Base-by-base conservation (phyloP, 352 stramenopile species). In the Phytophthora boehmeriae region DNA sequence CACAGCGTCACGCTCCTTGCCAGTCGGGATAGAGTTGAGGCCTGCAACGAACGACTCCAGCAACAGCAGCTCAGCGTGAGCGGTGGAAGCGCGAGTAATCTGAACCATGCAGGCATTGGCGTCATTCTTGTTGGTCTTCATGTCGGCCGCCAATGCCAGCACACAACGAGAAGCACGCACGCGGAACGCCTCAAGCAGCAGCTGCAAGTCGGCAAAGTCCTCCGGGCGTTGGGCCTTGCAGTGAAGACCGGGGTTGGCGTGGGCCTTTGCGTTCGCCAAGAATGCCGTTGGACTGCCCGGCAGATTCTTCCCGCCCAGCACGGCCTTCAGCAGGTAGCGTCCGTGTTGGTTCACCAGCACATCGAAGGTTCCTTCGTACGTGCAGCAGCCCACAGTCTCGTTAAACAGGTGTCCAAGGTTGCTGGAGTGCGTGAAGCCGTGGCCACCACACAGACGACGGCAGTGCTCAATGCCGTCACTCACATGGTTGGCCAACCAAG, bases 101-200 rank as follows among this genome's bases (percentile, higher is more conserved):
- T 77, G 64, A 44, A 81, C 69, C 76, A 83, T 86, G 51, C 64
- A 80, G 34, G 71, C 69, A 49, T 81, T 81, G 16, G 50, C 49
- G 36, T 84, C 66, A 46, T 80, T 76, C 45, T 78, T 78, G 49
- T 56, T 78, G n/a, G 66, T 50, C 47, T 79, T 74, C 62, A 81
- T 70, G 8, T 75, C 63, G 32, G 66, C 63, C 9, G 68, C 73
- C 3, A 77, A 52, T 10, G 63, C 63, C 44, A 75, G 39, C 8
- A 81, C 58, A 13, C 42, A 48, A 17, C 73, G 73, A 16, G 59
- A 65, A 8, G 71, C 74, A 28, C 76, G 74, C 11, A 75, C 62
- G 27, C 68, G 62, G 54, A 86, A 78, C 0, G 69, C 70, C 11
- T 70, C 67, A 4, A 72, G 44, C 27, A 86, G 48, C 35, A 80